Evolutionary conservation across 257 asterid genomes (phyloP).

Genomic region (Solanum sitiens): DNA sequence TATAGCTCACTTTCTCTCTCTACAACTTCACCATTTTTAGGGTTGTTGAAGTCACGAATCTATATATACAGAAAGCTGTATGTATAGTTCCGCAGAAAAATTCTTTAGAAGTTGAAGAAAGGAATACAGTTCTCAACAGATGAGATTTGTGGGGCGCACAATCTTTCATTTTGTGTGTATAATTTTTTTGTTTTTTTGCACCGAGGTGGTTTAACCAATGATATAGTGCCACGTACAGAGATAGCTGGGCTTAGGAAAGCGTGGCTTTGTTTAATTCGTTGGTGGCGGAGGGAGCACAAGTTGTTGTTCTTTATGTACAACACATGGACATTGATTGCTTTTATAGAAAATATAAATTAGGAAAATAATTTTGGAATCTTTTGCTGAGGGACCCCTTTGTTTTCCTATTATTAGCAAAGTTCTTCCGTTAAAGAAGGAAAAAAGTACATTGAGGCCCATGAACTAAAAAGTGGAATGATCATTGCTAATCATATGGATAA

Average conservation of each 20-base stretch:
- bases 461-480: background rate
- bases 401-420: background rate
- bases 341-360: background rate
- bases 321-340: background rate
- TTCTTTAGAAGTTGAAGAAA: background rate
- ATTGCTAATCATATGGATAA: background rate
- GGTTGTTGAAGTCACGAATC: background rate
- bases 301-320: background rate
- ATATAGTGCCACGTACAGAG: background rate
- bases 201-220: background rate
- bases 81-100: background rate
- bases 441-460: background rate
- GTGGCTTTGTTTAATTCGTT: background rate
- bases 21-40: background rate
- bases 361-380: background rate
- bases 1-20: background rate
- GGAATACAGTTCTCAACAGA: slow-evolving; percentile 3
- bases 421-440: background rate
- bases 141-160: slow-evolving; percentile 30
- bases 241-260: background rate
- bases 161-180: background rate
- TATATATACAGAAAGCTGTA: background rate
- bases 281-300: background rate
- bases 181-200: background rate
- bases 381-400: background rate